Evolutionary conservation across 805 yeast genomes (phyloP).

Genomic region (Myxozyma sirexii): DNA sequence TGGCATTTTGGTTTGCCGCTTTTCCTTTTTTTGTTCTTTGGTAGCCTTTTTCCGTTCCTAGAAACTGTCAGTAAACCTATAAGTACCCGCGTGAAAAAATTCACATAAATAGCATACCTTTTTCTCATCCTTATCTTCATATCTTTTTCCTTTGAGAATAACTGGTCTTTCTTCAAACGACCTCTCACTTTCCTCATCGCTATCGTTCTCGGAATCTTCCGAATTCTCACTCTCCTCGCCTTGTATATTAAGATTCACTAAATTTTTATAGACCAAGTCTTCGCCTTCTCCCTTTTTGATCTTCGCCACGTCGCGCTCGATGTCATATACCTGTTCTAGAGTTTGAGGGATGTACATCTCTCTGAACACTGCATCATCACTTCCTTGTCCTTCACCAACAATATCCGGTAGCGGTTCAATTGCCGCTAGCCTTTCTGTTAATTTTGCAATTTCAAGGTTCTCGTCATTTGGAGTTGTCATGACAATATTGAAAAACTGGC

Average conservation of each 20-base stretch:
- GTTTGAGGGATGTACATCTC: constrained; percentile 79
- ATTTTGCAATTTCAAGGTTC: constrained; percentile 38
- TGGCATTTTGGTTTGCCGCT: constrained; percentile 78
- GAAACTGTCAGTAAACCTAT: neutral
- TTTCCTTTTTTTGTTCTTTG: constrained; percentile 77
- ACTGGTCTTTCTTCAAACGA: constrained; percentile 49
- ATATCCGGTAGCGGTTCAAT: constrained; percentile 12
- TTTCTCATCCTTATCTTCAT: constrained; percentile 76
- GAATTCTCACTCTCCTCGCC: constrained; percentile 35
- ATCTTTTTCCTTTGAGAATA: constrained; percentile 67
- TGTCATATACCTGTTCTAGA: constrained; percentile 49
- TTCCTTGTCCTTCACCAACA: constrained; percentile 53
- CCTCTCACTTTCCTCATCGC: constrained; percentile 42
- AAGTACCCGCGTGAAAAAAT: neutral
- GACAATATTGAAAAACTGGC: constrained; percentile 76
- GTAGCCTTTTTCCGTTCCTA: constrained; percentile 63
- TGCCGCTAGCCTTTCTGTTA: constrained; percentile 44
- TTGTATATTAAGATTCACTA: constrained; percentile 35
- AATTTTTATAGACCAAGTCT: constrained; percentile 56
- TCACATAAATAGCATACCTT: constrained; percentile 44
- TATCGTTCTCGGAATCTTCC: constrained; percentile 41
- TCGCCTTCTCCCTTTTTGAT: constrained; percentile 72
- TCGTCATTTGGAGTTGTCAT: constrained; percentile 48
- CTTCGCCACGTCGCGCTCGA: constrained; percentile 72
- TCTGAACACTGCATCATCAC: constrained; percentile 86